A percentile compares a stretch with the other conserved stretches of the same genome.
These are phyloP conservation scores for Phyllosticta capitalensis DNA, from an alignment of 2,329 filamentous ascomycete genomes.

Conservation along the genomic window DNA sequence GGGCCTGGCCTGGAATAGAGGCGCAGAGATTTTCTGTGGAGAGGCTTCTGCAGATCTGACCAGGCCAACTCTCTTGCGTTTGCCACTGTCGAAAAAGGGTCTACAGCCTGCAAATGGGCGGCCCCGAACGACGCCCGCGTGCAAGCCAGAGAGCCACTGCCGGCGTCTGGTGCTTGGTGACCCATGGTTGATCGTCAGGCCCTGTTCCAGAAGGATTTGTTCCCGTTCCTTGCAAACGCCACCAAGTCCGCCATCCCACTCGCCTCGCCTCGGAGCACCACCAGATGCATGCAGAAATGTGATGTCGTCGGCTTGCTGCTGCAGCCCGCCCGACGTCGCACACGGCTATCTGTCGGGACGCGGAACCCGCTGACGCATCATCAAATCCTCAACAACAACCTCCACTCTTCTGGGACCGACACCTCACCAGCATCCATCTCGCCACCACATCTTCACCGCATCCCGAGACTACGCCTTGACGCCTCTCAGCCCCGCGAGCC, in stretches of 20 bases:
- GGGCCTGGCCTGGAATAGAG: conserved; percentile 7
- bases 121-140: not conserved
- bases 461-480: not conserved
- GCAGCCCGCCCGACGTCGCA: not conserved
- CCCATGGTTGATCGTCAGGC: not conserved
- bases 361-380: too few relatives aligned
- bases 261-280: not conserved
- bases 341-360: not conserved
- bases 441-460: not conserved
- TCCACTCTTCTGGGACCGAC: too few relatives aligned
- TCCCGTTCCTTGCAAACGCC: not conserved
- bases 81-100: too few relatives aligned
- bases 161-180: not conserved
- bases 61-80: not conserved
- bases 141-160: not conserved
- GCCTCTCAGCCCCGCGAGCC: not conserved
- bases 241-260: not conserved
- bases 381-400: too few relatives aligned
- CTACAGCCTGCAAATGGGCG: not conserved
- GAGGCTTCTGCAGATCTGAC: not conserved
- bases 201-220: not conserved
- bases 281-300: too few relatives aligned
- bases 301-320: not conserved
- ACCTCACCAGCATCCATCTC: not conserved
- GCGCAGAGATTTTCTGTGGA: conserved; percentile 12